phyloP scores from a whole-genome alignment of 1,284 basidiomycete species.

The Trametes sp. region DNA sequence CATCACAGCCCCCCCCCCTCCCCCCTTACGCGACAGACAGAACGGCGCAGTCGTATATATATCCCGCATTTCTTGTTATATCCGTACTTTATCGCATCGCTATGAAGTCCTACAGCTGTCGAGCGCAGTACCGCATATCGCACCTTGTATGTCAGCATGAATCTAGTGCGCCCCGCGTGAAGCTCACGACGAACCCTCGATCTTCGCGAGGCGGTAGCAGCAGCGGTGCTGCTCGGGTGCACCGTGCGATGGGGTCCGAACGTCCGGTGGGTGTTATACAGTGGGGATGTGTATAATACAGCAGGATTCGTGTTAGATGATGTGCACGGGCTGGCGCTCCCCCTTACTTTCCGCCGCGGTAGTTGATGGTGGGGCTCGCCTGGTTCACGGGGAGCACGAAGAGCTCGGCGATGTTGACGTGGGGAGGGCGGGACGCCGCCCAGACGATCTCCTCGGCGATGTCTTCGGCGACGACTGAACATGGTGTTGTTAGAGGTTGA shows the following conservation, averaged over 20 bases:
- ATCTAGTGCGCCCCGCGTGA: not conserved
- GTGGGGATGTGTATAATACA: slow-evolving; percentile 22
- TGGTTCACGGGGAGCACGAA: slow-evolving; percentile 85
- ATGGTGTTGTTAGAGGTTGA: not conserved
- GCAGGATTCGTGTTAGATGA: slow-evolving; percentile 9
- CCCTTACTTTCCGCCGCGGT: slow-evolving; percentile 53
- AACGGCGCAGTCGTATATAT: slow-evolving; percentile 20
- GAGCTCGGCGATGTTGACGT: slow-evolving; percentile 87
- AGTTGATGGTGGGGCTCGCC: slow-evolving; percentile 71
- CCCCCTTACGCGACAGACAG: not conserved
- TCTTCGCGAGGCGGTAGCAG: not conserved
- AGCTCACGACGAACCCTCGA: not conserved
- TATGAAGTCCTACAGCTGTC: slow-evolving; percentile 23
- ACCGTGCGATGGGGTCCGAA: not conserved
- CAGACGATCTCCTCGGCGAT: slow-evolving; percentile 98
- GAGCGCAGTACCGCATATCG: slow-evolving; percentile 6
- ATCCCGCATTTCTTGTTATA: slow-evolving; percentile 31
- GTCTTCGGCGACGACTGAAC: slow-evolving; percentile 77
- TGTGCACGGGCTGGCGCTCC: not conserved
- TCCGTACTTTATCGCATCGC: slow-evolving; percentile 30
- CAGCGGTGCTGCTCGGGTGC: not conserved
- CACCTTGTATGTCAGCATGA: slow-evolving; percentile 16
- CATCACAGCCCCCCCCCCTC: not conserved
- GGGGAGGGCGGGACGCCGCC: slow-evolving; percentile 87
- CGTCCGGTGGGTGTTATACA: slow-evolving; percentile 17